These are phyloP conservation scores for Begonia fuchsioides DNA, from an alignment of 306 rosid species.

Conservation along the genomic window DNA sequence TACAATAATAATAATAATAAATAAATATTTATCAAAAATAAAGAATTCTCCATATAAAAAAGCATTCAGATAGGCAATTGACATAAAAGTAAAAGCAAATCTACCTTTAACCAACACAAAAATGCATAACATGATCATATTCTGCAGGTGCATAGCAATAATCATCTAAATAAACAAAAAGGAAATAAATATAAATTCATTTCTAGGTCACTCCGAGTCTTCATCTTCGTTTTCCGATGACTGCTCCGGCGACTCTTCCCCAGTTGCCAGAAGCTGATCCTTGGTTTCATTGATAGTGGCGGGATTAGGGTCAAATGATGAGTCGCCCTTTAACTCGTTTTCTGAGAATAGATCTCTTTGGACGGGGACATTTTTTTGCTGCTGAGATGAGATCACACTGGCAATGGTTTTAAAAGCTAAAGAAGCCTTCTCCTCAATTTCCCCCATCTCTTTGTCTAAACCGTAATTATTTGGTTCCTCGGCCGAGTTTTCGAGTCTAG, in stretches of 20 bases:
- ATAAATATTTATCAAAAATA: no score
- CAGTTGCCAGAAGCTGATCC: conserved; percentile 4
- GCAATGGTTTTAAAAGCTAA: conserved; percentile 78
- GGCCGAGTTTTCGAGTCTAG: conserved; percentile 24
- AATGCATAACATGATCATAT: no score
- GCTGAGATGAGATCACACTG: conserved; percentile 65
- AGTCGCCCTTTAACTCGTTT: conserved; percentile 42
- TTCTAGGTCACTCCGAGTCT: no score
- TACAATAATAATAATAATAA: no score
- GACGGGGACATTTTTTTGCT: conserved; percentile 52
- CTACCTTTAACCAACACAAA: no score
- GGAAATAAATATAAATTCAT: no score
- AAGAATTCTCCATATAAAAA: no score
- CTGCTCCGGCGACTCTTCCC: conserved; percentile 7
- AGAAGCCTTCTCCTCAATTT: conserved; percentile 40
- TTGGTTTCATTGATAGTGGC: background rate
- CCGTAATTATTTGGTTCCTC: conserved; percentile 35
- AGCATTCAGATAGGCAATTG: no score
- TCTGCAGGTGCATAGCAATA: no score
- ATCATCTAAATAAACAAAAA: no score
- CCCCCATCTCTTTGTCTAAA: conserved; percentile 17
- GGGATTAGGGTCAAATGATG: conserved; percentile 15
- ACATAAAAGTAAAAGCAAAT: no score
- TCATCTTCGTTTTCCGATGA: conserved; percentile 2
- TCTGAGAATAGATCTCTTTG: conserved; percentile 60